A percentile compares a stretch with the other conserved stretches of the same genome.
phyloP scores from a whole-genome alignment of 139 green algal genomes.

The Closterium sp. region DNA sequence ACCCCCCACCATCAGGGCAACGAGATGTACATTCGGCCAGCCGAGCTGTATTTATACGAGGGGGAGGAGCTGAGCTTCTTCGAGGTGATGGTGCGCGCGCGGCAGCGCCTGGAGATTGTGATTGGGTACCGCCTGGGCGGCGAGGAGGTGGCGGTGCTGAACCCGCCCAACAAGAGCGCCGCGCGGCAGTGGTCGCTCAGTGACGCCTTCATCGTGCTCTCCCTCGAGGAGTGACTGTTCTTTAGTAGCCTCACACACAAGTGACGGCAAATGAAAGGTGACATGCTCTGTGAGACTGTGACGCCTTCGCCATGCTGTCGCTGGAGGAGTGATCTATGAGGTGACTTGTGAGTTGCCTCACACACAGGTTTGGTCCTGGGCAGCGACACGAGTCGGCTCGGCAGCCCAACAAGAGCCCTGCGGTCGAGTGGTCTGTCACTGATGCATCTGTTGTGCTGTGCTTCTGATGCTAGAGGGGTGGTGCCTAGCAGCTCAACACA shows the following conservation, averaged over 20 bases:
- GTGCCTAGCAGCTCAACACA: too few species aligned
- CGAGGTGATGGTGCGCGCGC: conserved; percentile 54
- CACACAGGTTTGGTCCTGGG: too few species aligned
- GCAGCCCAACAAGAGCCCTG: too few species aligned
- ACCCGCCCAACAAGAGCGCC: conserved; percentile 49
- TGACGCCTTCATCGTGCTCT: conserved; percentile 45
- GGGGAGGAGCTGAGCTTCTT: conserved; percentile 50
- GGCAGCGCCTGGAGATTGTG: conserved; percentile 52
- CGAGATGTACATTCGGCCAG: conserved; percentile 61
- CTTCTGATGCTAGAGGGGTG: too few species aligned
- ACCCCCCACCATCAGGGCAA: too few species aligned
- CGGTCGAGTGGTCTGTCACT: too few species aligned
- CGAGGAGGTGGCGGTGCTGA: conserved; percentile 30
- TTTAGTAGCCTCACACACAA: too few species aligned
- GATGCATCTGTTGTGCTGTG: too few species aligned
- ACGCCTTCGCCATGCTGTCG: conserved; percentile 27
- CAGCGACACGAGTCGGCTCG: too few species aligned
- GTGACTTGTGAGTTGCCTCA: too few species aligned
- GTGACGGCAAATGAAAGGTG: too few species aligned
- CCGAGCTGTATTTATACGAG: conserved; percentile 51
- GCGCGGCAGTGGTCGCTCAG: background rate
- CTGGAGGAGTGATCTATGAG: background rate
- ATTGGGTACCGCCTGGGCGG: conserved; percentile 48
- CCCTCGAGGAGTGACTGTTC: conserved; percentile 13
- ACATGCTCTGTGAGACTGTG: background rate